Base-by-base conservation (phyloP, 2,329 filamentous ascomycete species). In the Fusarium keratoplasticum region DNA sequence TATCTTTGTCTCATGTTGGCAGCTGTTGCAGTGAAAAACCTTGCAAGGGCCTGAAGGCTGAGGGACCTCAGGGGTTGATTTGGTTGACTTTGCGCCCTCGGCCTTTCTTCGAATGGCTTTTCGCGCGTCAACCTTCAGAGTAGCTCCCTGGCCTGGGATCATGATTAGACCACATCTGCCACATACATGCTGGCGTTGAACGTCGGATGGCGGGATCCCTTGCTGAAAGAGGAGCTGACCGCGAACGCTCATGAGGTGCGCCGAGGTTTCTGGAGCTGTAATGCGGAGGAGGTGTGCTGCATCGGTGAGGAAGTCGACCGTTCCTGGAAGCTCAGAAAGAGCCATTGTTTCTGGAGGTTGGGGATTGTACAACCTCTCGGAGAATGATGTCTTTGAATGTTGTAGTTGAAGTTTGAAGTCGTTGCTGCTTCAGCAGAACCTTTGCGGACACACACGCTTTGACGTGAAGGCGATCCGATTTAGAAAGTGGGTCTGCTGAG, bases 161-260 rank as follows among this genome's bases (percentile, higher is more conserved):
- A 91, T 86, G 42, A 92, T 89, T 70, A 88, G 86, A 18, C 91
- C 91, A 76, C 91, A 93, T 61, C 86, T 86, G 58, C 83, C 85
- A 80, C 91, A 93, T 27, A 86, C 83, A 66, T 87, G 87, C 71
- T 90, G 87, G 60, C 84, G 84, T 70, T 90, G 86, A n/a, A 83
- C 76, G 20, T 89, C 87, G 11, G 86, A 81, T 59, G 82, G 80
- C 9, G 82, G 74, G 8, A 88, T 72, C 50, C 85, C 83, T 72
- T 87, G 83, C 60, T 86, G 82, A 54, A 85, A 83, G 76, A 90
- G 83, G 16, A 91, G 79, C 11, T 83, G 81, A 71, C 86, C 86
- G 66, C 88, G 86, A 64, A 85, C 84, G 75, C 83, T 85, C 88
- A 92, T 89, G 42, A 92, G 82, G 78, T 89, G 87, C 14, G 89